Conservation (phyloP, 768 basidiomycete species). For the Phylloporus rhodoxanthus region DNA sequence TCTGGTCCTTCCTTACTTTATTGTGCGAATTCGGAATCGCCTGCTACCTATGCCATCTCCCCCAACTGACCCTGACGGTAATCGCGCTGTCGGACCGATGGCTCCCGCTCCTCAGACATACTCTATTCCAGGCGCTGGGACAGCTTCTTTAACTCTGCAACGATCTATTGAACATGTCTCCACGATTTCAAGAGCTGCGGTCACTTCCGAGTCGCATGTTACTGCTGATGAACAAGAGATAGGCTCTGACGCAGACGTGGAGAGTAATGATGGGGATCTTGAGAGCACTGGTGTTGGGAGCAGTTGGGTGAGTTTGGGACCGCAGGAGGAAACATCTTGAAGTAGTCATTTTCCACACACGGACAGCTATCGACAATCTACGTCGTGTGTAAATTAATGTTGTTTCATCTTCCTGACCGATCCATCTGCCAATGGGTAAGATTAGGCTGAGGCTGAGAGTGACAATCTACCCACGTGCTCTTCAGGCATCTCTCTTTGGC, state of each 20-base stretch:
- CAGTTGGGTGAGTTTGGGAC: slow-evolving; percentile 65
- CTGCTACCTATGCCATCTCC: slow-evolving; percentile 48
- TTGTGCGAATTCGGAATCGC: slow-evolving; percentile 57
- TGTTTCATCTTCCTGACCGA: neutral
- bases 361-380: neutral
- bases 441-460: neutral
- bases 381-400: slow-evolving; percentile 8
- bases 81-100: slow-evolving; percentile 18
- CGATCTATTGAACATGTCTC: slow-evolving; percentile 4
- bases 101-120: slow-evolving; percentile 11
- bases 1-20: slow-evolving; percentile 58
- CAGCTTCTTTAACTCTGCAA: neutral
- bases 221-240: slow-evolving; percentile 33
- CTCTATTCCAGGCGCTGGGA: slow-evolving; percentile 3
- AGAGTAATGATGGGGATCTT: slow-evolving; percentile 54
- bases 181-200: slow-evolving; percentile 10
- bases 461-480: neutral
- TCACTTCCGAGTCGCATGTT: slow-evolving; percentile 6
- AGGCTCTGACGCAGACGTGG: slow-evolving; percentile 62
- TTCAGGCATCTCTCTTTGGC: slow-evolving; percentile 62
- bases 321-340: slow-evolving; percentile 9
- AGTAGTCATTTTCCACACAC: neutral
- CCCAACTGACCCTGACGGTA: slow-evolving; percentile 30
- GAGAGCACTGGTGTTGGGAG: slow-evolving; percentile 46
- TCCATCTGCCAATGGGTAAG: slow-evolving; percentile 27